These are phyloP conservation scores for Mycena rebaudengoi DNA, from an alignment of 768 basidiomycete genomes.

Conservation along the genomic window DNA sequence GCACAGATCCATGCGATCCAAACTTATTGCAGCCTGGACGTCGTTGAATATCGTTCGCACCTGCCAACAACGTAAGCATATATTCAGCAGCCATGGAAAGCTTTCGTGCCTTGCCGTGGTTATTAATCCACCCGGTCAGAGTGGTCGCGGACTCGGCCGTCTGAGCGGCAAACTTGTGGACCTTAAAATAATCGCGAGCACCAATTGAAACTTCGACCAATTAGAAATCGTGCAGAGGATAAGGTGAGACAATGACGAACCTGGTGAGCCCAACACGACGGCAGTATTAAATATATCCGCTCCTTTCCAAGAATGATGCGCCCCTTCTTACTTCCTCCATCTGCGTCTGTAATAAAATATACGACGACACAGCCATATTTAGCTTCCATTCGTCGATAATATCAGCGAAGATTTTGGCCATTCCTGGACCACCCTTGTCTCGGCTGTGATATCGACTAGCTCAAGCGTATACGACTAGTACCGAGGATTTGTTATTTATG, in stretches of 20 bases:
- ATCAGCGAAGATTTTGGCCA: neutral
- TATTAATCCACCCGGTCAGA: constrained; percentile 21
- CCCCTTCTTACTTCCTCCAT: constrained; percentile 24
- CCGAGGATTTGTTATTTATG: neutral
- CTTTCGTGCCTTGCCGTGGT: constrained; percentile 16
- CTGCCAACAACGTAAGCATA: too few relatives aligned
- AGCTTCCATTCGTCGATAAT: constrained; percentile 3
- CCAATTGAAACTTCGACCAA: constrained; percentile 16
- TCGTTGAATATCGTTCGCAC: too few relatives aligned
- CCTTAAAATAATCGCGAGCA: constrained; percentile 22
- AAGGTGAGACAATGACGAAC: neutral
- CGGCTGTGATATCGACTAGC: neutral
- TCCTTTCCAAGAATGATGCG: neutral
- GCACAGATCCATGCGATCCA: too few relatives aligned
- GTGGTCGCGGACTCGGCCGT: constrained; percentile 15
- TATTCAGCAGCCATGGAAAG: too few relatives aligned
- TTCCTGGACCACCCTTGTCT: constrained; percentile 8
- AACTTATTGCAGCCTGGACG: too few relatives aligned
- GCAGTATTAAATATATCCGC: constrained; percentile 1
- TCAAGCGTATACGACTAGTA: constrained; percentile 2
- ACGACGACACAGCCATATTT: constrained; percentile 10
- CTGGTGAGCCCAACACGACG: constrained; percentile 20
- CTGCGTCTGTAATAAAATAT: constrained; percentile 13
- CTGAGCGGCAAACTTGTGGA: neutral
- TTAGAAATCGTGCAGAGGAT: neutral